A percentile compares a stretch with the other conserved stretches of the same genome.
Evolutionary conservation across 768 basidiomycete species (phyloP).

Genomic region (Candolleomyces aberdarensis): DNA sequence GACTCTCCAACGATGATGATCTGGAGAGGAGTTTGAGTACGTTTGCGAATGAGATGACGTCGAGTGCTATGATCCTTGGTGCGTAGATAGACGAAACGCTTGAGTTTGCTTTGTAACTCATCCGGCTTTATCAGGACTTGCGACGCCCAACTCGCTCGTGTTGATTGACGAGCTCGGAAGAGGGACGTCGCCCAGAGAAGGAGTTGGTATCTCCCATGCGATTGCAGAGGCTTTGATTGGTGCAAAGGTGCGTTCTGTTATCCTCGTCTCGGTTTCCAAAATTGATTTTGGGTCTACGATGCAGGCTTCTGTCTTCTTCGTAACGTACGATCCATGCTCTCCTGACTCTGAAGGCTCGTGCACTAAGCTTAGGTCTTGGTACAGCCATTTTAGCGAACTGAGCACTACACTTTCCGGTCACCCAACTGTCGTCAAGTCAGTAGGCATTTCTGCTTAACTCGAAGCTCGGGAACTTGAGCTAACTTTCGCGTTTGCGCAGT

Average conservation of each 20-base stretch:
- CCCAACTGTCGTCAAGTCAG: constrained; percentile 77
- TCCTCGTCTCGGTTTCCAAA: background rate
- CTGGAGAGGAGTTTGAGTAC: constrained; percentile 89
- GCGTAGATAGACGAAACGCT: background rate
- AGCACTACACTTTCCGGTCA: constrained; percentile 70
- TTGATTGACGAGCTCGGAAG: constrained; percentile 92
- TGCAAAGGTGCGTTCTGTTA: constrained; percentile 50
- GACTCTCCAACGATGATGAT: constrained; percentile 93
- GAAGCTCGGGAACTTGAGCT: too few species aligned
- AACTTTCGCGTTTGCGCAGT: constrained; percentile 35
- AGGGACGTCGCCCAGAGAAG: constrained; percentile 85
- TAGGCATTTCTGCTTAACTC: too few species aligned
- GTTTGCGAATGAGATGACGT: constrained; percentile 93
- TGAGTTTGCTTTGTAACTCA: too few species aligned
- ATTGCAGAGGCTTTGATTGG: constrained; percentile 76
- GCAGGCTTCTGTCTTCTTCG: constrained; percentile 86
- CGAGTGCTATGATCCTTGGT: constrained; percentile 90
- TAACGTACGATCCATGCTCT: constrained; percentile 54
- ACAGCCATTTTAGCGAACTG: constrained; percentile 80
- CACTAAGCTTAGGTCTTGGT: background rate
- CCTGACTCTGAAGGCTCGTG: constrained; percentile 4
- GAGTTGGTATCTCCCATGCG: constrained; percentile 77
- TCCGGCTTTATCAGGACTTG: constrained; percentile 48
- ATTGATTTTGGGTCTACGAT: background rate
- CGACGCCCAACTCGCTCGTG: constrained; percentile 67